A percentile compares a stretch with the other conserved stretches of the same genome.
phyloP scores from a whole-genome alignment of 805 yeast species.

The Myxozyma neotropica region DNA sequence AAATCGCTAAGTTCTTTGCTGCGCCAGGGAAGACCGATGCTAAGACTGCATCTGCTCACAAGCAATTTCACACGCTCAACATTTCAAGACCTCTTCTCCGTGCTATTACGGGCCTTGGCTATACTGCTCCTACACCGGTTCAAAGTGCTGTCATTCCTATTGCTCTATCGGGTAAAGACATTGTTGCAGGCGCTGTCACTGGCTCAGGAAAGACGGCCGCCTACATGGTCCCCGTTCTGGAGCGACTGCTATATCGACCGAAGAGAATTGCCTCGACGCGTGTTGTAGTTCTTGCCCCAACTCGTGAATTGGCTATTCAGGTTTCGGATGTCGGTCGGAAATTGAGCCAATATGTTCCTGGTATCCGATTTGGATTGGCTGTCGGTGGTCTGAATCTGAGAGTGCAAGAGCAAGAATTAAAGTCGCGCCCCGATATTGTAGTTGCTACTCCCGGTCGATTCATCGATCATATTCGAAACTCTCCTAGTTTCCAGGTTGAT shows the following conservation, averaged over 20 bases:
- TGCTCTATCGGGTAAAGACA: constrained; percentile 89
- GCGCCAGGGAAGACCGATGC: constrained; percentile 56
- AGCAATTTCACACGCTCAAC: constrained; percentile 72
- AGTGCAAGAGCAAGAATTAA: constrained; percentile 93
- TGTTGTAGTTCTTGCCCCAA: constrained; percentile 89
- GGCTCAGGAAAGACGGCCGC: constrained; percentile 99
- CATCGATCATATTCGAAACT: constrained; percentile 94
- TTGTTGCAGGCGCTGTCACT: constrained; percentile 98
- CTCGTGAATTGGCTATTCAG: constrained; percentile 97
- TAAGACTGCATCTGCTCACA: constrained; percentile 56
- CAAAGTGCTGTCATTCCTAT: constrained; percentile 93
- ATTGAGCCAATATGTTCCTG: constrained; percentile 73
- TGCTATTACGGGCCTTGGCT: constrained; percentile 79
- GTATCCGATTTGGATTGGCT: constrained; percentile 86
- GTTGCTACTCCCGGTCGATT: constrained; percentile 99
- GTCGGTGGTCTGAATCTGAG: constrained; percentile 97
- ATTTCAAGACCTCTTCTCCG: constrained; percentile 88
- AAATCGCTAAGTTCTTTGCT: constrained; percentile 77
- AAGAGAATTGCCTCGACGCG: constrained; percentile 82
- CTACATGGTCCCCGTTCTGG: constrained; percentile 92
- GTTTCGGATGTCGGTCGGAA: constrained; percentile 91
- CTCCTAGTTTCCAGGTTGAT: constrained; percentile 89
- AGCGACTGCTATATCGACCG: constrained; percentile 87
- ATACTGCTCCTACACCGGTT: constrained; percentile 88
- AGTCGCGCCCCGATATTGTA: constrained; percentile 90